Conservation (phyloP, 805 yeast species). For the Candida boleticola region DNA sequence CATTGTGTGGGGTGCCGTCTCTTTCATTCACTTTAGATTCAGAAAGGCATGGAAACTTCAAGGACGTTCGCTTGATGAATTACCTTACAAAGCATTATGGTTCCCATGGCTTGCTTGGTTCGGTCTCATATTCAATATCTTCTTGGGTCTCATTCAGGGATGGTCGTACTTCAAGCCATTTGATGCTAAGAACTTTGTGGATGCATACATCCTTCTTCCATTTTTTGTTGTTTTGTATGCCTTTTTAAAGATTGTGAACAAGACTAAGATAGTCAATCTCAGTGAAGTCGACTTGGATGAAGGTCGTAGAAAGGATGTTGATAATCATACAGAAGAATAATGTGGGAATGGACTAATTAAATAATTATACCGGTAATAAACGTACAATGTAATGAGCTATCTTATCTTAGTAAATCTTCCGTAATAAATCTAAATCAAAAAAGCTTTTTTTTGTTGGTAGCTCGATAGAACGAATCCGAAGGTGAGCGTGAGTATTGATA, state of each 20-base stretch:
- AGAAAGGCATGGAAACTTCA: slow-evolving; percentile 43
- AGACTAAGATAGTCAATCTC: slow-evolving; percentile 40
- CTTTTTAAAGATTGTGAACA: slow-evolving; percentile 38
- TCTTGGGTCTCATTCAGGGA: slow-evolving; percentile 62
- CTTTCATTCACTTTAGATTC: slow-evolving; percentile 56
- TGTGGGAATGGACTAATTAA: no score
- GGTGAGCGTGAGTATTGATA: no score
- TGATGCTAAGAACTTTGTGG: slow-evolving; percentile 44
- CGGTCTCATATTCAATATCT: slow-evolving; percentile 48
- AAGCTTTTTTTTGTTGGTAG: no score
- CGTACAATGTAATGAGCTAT: no score
- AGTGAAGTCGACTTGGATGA: slow-evolving; percentile 49
- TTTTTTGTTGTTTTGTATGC: slow-evolving; percentile 44
- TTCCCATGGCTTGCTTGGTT: slow-evolving; percentile 52
- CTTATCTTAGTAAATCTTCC: no score
- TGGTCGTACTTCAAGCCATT: slow-evolving; percentile 65
- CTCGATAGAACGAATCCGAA: no score
- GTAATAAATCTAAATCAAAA: no score
- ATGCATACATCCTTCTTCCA: slow-evolving; percentile 63
- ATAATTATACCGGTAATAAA: no score
- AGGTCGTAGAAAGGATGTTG: slow-evolving; percentile 45
- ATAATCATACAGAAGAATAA: no score
- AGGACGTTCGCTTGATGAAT: slow-evolving; percentile 31
- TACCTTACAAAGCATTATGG: slow-evolving; percentile 38
- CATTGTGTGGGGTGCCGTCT: slow-evolving; percentile 64